Base-by-base conservation (phyloP, 345 rosid genomes). In the Toxicodendron radicans region DNA sequence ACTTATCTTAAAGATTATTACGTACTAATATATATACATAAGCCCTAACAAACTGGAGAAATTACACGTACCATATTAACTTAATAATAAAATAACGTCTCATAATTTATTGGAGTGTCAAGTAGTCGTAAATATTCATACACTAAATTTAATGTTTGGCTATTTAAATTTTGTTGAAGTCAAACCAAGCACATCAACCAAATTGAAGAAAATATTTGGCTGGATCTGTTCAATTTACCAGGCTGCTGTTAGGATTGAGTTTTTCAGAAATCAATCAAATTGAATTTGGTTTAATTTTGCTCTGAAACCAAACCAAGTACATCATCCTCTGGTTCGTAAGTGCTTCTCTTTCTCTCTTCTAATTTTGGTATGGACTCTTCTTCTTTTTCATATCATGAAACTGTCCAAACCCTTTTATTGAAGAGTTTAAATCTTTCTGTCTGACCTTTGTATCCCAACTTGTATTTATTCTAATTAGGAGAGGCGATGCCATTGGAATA, bases 401-500 rank as follows among this genome's bases (percentile, higher is more conserved):
- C 38, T 23, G 18, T 4, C 51, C 43, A 8, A 45, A 10, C n/a
- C 67, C 5, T 24, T 62, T 49, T 21, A 30, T 2, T 8, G 1
- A 14, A 1, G 10, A 57, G 7, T 10, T 45, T 49, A 10, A 17
- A 27, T 54, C 23, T 2, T 14, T 11, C 64, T 51, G 53, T 54
- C 49, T 60, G 45, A 54, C 21, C 30, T 51, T 51, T 72, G 6
- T 35, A 12, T 43, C 53, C 23, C 41, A 70, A 61, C 64, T 30
- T 63, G 33, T 67, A 24, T 20, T 70, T 21, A 33, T 69, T 32
- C 18, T 65, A 32, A 71, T 75, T 72, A 92, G 99, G 98, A 0
- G 98, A 93, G 73, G 93, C 97, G n/a, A 86, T 95, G 76, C 95
- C 97, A 0, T 93, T 91, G 9, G 97, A 95, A 72, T 93, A 90